phyloP scores from a whole-genome alignment of 1,284 basidiomycete genomes.

The Ceratobasidium sp. region DNA sequence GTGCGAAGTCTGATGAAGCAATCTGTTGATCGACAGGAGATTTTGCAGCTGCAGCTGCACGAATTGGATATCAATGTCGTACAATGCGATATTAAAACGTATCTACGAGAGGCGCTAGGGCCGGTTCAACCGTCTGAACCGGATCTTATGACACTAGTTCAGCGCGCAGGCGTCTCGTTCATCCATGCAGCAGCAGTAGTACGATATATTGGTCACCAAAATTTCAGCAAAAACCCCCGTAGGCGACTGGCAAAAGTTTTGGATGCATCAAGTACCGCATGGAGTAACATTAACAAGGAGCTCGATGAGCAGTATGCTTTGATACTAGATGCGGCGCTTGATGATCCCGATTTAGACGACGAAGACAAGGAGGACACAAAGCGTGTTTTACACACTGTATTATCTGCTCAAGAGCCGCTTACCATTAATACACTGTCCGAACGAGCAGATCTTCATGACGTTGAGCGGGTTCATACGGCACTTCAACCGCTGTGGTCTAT shows the following conservation, averaged over 20 bases:
- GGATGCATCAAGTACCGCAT: neutral
- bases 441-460: neutral
- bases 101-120: neutral
- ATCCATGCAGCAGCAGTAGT: constrained; percentile 18
- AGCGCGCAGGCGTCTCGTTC: constrained; percentile 5
- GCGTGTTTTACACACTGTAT: neutral
- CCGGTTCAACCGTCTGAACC: neutral
- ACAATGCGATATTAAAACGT: neutral
- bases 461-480: neutral
- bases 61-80: neutral
- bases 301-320: neutral
- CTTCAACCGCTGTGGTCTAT: constrained; percentile 15
- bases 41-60: neutral
- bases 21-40: neutral
- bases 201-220: neutral
- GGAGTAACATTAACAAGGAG: neutral
- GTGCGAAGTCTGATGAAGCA: neutral
- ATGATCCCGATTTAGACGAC: neutral
- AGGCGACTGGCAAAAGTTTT: neutral
- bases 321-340: neutral
- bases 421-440: neutral
- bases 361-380: neutral
- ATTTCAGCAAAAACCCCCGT: neutral
- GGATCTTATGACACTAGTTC: neutral
- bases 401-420: constrained; percentile 19